Conservation (phyloP, 768 basidiomycete species). For the Cystobasidium onofrii region DNA sequence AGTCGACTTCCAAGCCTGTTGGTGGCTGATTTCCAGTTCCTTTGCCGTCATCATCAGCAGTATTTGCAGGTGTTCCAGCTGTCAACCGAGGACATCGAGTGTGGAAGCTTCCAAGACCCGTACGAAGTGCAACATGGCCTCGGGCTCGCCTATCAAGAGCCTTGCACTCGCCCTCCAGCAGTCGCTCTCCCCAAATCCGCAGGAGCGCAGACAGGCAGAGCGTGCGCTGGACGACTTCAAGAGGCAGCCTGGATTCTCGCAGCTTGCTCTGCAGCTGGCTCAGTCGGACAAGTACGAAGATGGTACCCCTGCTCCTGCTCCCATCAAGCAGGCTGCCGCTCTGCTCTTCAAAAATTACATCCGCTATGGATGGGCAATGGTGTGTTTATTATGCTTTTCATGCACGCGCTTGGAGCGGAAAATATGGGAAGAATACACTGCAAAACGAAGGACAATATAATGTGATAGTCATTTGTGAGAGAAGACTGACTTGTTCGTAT, state of each 20-base stretch:
- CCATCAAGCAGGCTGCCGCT: constrained; percentile 71
- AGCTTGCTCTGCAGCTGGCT: constrained; percentile 68
- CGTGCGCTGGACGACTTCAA: constrained; percentile 62
- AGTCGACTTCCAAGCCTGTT: neutral
- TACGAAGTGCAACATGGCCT: neutral
- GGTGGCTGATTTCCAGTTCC: neutral
- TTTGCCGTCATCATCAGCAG: neutral
- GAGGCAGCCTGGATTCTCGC: constrained; percentile 66
- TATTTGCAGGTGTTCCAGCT: no score
- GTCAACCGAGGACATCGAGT: neutral
- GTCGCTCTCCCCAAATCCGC: constrained; percentile 49
- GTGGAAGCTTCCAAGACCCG: neutral
- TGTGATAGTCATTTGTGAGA: no score
- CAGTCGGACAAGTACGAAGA: constrained; percentile 52
- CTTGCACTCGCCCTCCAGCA: constrained; percentile 32
- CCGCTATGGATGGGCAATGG: constrained; percentile 82
- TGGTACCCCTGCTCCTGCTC: constrained; percentile 51
- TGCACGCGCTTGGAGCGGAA: neutral
- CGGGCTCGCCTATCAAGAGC: constrained; percentile 16
- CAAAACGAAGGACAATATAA: neutral
- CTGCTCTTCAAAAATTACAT: constrained; percentile 89
- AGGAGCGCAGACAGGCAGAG: constrained; percentile 71
- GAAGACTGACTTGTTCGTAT: neutral
- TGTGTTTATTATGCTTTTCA: constrained; percentile 45
- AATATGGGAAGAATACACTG: no score